phyloP scores from a whole-genome alignment of 192 early-diverging fungal species.

The Entomortierella lignicola region DNA sequence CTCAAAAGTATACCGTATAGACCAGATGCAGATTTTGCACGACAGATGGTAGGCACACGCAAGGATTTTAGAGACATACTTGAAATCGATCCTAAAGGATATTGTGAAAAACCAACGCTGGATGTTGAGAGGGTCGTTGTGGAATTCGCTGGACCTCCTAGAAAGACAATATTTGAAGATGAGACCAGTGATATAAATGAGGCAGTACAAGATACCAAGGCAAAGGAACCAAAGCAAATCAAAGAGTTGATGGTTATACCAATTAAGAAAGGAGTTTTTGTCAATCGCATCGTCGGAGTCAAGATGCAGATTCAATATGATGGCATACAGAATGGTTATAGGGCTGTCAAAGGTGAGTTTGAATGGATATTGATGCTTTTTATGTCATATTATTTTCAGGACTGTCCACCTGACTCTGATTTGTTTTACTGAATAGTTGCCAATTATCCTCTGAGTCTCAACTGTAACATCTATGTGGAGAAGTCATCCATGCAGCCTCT shows the following conservation, averaged over 20 bases:
- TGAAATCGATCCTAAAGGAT: constrained; percentile 53
- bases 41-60: constrained; percentile 56
- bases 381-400: not conserved
- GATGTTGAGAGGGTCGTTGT: constrained; percentile 47
- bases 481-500: constrained; percentile 37
- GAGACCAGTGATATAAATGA: not conserved
- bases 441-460: constrained; percentile 27
- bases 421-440: constrained; percentile 11
- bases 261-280: constrained; percentile 42
- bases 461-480: constrained; percentile 38
- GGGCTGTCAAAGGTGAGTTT: constrained; percentile 40
- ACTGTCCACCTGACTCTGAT: not conserved
- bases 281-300: constrained; percentile 35
- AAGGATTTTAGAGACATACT: constrained; percentile 14
- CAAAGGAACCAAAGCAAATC: not conserved
- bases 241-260: constrained; percentile 47
- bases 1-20: constrained; percentile 55
- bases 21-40: constrained; percentile 64
- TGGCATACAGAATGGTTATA: constrained; percentile 32
- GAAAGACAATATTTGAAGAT: constrained; percentile 32
- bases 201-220: no score
- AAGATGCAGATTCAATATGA: constrained; percentile 50
- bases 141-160: constrained; percentile 35
- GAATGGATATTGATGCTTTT: not conserved
- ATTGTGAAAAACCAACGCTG: constrained; percentile 56